Evolutionary conservation across 192 early-diverging fungal genomes (phyloP).

Genomic region (Ambispora gerdemannii): DNA sequence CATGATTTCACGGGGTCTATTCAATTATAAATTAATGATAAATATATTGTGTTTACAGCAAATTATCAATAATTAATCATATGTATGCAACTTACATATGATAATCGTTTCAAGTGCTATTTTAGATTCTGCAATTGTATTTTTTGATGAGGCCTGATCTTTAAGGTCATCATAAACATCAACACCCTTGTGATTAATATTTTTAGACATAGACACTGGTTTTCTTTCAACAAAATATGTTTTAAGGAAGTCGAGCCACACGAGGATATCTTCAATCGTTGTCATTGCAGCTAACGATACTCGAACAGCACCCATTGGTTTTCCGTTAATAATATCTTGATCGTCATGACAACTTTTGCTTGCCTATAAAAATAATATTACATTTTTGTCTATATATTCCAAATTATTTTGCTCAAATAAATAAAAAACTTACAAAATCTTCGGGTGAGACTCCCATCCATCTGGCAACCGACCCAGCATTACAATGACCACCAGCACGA

Average conservation of each 20-base stretch:
- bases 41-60: conserved; percentile 27
- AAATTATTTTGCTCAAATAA: conserved; percentile 8
- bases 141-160: conserved; percentile 24
- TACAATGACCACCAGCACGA: conserved; percentile 75
- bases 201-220: conserved; percentile 5
- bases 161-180: not conserved
- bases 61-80: conserved; percentile 25
- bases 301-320: conserved; percentile 67
- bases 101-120: not conserved
- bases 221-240: conserved; percentile 50
- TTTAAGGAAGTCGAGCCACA: conserved; percentile 58
- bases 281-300: conserved; percentile 77
- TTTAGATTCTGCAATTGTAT: not conserved
- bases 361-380: conserved; percentile 32
- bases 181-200: conserved; percentile 11
- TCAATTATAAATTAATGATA: conserved; percentile 33
- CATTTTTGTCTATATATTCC: no score
- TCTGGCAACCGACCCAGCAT: conserved; percentile 69
- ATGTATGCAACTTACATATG: conserved; percentile 30
- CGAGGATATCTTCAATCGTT: conserved; percentile 56
- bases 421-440: conserved; percentile 46
- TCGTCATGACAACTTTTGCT: conserved; percentile 76
- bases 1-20: conserved; percentile 82
- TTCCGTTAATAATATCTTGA: conserved; percentile 65
- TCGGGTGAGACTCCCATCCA: conserved; percentile 59